phyloP scores from a whole-genome alignment of 2,329 filamentous ascomycete species.

The Ophiosphaerella narmari region DNA sequence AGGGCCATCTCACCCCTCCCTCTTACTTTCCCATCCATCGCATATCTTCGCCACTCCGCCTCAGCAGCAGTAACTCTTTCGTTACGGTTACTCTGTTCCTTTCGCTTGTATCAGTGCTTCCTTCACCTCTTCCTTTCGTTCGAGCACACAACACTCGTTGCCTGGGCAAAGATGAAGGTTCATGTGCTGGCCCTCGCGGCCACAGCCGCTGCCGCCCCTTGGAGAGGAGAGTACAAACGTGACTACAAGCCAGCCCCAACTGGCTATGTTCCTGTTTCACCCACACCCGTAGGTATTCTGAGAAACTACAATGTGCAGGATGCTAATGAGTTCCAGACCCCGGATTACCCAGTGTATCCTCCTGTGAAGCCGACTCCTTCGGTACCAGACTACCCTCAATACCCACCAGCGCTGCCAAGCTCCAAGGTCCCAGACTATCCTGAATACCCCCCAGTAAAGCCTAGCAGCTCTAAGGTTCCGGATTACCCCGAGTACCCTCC shows the following conservation, averaged over 20 bases:
- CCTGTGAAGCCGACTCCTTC: neutral
- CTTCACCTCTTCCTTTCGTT: conserved; percentile 14
- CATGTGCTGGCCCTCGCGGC: conserved; percentile 40
- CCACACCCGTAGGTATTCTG: neutral
- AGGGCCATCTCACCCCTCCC: conserved; percentile 21
- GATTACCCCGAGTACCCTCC: conserved; percentile 3
- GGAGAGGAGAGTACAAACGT: conserved; percentile 3
- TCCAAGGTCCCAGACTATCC: conserved; percentile 1
- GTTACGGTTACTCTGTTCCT: conserved; percentile 44
- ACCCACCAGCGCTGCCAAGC: neutral
- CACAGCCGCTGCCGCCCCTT: conserved; percentile 28
- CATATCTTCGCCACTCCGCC: conserved; percentile 21
- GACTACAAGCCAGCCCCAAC: neutral
- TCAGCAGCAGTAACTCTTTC: conserved; percentile 41
- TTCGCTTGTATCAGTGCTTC: conserved; percentile 32
- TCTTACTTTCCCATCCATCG: conserved; percentile 14
- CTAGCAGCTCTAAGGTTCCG: neutral
- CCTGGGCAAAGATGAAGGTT: conserved; percentile 36
- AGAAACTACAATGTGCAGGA: neutral
- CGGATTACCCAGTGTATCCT: neutral
- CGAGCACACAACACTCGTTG: conserved; percentile 13
- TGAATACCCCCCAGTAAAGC: neutral
- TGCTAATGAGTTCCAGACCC: neutral
- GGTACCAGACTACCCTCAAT: neutral
- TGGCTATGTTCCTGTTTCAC: neutral